Evolutionary conservation across 1,284 basidiomycete genomes (phyloP).

Genomic region (Rhizoctonia solani): DNA sequence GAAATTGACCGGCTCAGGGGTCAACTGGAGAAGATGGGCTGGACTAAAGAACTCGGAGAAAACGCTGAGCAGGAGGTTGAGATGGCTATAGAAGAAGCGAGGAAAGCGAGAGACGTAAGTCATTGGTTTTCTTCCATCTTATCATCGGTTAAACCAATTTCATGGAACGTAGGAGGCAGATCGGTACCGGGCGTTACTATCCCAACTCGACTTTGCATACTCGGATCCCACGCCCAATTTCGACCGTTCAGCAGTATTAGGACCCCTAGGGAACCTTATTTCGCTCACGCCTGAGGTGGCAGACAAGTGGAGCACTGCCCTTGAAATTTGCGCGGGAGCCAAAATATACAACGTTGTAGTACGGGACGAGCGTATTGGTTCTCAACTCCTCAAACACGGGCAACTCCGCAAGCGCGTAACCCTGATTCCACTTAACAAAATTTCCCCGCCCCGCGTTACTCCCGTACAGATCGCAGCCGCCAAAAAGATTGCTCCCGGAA

Average conservation of each 20-base stretch:
- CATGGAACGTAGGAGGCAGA: constrained; percentile 76
- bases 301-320: constrained; percentile 81
- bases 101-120: constrained; percentile 67
- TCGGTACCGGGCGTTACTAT: constrained; percentile 66
- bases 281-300: constrained; percentile 66
- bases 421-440: constrained; percentile 93
- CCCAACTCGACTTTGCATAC: constrained; percentile 85
- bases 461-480: constrained; percentile 74
- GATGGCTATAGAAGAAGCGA: constrained; percentile 59
- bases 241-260: constrained; percentile 87
- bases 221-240: constrained; percentile 78
- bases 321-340: constrained; percentile 91
- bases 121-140: constrained; percentile 1
- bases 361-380: constrained; percentile 86
- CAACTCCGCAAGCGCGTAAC: constrained; percentile 88
- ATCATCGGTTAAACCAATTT: not conserved
- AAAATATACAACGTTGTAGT: constrained; percentile 96
- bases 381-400: constrained; percentile 82
- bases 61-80: too few relatives aligned
- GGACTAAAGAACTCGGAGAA: constrained; percentile 75
- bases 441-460: constrained; percentile 46
- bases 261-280: constrained; percentile 87
- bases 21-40: constrained; percentile 68
- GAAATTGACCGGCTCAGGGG: constrained; percentile 64
- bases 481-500: constrained; percentile 75